Conservation (phyloP, 2,329 filamentous ascomycete species). For the Aspergillus fischeri region DNA sequence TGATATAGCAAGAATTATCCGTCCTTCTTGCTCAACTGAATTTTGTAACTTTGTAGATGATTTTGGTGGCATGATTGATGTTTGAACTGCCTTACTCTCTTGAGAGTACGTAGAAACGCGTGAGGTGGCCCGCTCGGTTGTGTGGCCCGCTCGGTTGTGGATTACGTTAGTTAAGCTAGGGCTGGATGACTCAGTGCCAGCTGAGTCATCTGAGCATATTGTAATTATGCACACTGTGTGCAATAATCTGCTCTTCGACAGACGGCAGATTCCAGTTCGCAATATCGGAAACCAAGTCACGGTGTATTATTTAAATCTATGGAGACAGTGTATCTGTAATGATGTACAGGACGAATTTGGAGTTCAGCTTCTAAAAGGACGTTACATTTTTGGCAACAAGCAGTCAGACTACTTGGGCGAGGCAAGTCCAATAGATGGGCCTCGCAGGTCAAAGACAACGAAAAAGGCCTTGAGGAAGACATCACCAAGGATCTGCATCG, state of each 20-base stretch:
- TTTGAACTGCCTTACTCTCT: no score
- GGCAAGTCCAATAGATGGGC: constrained; percentile 51
- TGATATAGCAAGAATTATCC: no score
- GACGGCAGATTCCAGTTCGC: background rate
- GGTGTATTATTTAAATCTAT: background rate
- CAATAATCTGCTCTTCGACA: background rate
- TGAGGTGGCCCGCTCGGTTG: no score
- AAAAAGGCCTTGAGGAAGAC: constrained; percentile 58
- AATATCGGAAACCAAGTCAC: background rate
- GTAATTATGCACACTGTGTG: background rate
- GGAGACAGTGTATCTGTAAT: background rate
- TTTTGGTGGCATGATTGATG: no score
- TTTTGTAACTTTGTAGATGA: no score
- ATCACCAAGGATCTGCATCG: constrained; percentile 58
- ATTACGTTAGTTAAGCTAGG: background rate
- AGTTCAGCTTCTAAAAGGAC: background rate
- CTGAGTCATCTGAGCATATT: background rate
- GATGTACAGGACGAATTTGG: background rate
- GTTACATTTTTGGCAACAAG: background rate
- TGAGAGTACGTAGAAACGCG: no score
- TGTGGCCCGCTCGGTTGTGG: no score
- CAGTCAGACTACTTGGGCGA: constrained; percentile 25
- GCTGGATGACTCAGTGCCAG: background rate
- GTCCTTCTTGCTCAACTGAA: no score
- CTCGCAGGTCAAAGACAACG: constrained; percentile 54